Percentiles rank a stretch among this genome's conserved stretches.
Evolutionary conservation across 179 eudicot genomes (phyloP).

Genomic region (Spergularia azorica): DNA sequence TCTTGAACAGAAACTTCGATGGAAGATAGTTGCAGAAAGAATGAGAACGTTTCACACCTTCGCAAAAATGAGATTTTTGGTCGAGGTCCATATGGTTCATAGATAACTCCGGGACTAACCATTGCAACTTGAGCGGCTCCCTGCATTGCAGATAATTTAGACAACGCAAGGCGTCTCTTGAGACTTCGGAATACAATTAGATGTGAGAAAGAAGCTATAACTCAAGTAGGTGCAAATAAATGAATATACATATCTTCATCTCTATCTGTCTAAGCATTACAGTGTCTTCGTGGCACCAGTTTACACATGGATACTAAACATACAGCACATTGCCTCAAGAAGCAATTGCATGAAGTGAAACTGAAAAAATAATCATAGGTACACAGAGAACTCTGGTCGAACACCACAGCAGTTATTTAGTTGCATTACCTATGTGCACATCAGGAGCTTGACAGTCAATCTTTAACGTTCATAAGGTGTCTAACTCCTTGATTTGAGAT

Average conservation of each 20-base stretch:
- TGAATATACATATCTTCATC: background rate
- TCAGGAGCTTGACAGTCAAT: background rate
- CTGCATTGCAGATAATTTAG: slow-evolving; percentile 40
- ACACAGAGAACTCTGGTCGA: background rate
- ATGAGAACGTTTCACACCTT: slow-evolving; percentile 50
- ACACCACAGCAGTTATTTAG: background rate
- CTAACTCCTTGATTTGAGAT: background rate
- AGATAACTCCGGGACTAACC: slow-evolving; percentile 86
- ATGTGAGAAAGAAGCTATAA: background rate
- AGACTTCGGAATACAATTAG: background rate
- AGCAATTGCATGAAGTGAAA: background rate
- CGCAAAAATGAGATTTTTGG: slow-evolving; percentile 67
- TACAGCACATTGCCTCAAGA: slow-evolving; percentile 5
- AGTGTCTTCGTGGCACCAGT: too few relatives aligned
- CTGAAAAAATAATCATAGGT: background rate
- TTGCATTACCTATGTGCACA: background rate
- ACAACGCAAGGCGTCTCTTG: slow-evolving; percentile 4
- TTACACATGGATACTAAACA: background rate
- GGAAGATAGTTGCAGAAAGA: background rate
- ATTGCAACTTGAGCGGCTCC: slow-evolving; percentile 71
- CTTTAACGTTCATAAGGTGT: background rate
- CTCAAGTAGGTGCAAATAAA: background rate
- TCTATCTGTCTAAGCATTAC: background rate
- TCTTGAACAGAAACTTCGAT: background rate
- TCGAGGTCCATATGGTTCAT: slow-evolving; percentile 88